Percentiles rank a stretch among this genome's conserved stretches.
phyloP scores from a whole-genome alignment of 1,284 basidiomycete species.

The Macrocystidia cucumis region DNA sequence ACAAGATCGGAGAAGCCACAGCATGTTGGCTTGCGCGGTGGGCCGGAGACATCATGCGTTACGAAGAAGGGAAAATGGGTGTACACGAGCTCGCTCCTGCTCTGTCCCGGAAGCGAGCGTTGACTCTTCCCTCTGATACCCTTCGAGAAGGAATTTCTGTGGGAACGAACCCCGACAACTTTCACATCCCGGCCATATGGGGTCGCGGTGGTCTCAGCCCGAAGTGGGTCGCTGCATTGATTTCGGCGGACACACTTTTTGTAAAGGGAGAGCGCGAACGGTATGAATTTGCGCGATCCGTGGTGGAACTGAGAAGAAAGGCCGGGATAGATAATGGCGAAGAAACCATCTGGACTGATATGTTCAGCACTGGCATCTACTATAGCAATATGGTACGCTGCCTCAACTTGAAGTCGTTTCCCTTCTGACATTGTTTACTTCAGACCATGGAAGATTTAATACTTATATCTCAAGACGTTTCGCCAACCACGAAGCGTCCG shows the following conservation, averaged over 20 bases:
- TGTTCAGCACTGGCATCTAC: constrained; percentile 80
- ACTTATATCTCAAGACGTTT: constrained; percentile 63
- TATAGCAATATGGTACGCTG: constrained; percentile 80
- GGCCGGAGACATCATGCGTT: constrained; percentile 71
- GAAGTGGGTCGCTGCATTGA: constrained; percentile 65
- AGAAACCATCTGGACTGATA: constrained; percentile 56
- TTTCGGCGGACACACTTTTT: constrained; percentile 79
- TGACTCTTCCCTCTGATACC: constrained; percentile 14
- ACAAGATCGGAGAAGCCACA: constrained; percentile 89
- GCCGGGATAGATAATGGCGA: constrained; percentile 44
- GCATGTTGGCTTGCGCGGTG: constrained; percentile 86
- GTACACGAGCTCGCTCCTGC: constrained; percentile 7
- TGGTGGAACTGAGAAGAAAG: constrained; percentile 64
- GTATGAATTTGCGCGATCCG: constrained; percentile 70
- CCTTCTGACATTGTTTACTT: constrained; percentile 10
- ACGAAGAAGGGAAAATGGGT: constrained; percentile 42
- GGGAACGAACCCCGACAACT: neutral
- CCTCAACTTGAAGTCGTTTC: constrained; percentile 1
- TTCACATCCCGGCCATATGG: constrained; percentile 49
- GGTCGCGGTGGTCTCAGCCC: constrained; percentile 63
- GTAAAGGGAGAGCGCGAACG: constrained; percentile 74
- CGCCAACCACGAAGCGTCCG: constrained; percentile 58
- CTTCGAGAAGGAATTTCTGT: neutral
- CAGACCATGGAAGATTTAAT: constrained; percentile 76
- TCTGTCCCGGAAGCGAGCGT: constrained; percentile 16